A percentile compares a stretch with the other conserved stretches of the same genome.
Conservation (phyloP, 2,329 filamentous ascomycete species). For the Penicillium janthinellum region DNA sequence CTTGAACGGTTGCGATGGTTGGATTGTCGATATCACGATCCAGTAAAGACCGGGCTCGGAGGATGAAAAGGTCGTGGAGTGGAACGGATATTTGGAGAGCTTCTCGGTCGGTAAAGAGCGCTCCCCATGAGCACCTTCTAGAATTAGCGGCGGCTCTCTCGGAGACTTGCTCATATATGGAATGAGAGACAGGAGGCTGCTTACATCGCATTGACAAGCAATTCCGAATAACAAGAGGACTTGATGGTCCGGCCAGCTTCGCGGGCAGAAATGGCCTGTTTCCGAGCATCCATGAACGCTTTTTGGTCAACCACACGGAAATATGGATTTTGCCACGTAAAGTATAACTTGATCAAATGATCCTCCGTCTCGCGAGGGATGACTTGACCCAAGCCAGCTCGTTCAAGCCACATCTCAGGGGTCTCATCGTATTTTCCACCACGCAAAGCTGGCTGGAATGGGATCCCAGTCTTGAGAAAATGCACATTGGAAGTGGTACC, state of each 20-base stretch:
- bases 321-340: slow-evolving; percentile 43
- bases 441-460: slow-evolving; percentile 15
- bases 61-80: slow-evolving; percentile 15
- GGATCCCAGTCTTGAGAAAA: slow-evolving; percentile 23
- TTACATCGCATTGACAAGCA: slow-evolving; percentile 21
- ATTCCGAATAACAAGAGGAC: slow-evolving; percentile 12
- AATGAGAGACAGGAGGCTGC: not conserved
- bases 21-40: slow-evolving; percentile 46
- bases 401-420: slow-evolving; percentile 3
- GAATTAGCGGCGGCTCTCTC: not conserved
- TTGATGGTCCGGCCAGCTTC: not conserved
- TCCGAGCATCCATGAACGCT: slow-evolving; percentile 15
- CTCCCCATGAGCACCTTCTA: slow-evolving; percentile 19
- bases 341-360: slow-evolving; percentile 41
- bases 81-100: slow-evolving; percentile 8
- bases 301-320: slow-evolving; percentile 38
- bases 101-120: slow-evolving; percentile 14
- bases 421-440: slow-evolving; percentile 20
- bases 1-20: slow-evolving; percentile 44
- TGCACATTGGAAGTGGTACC: slow-evolving; percentile 38
- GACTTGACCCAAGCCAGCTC: slow-evolving; percentile 29
- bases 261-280: not conserved
- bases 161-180: not conserved
- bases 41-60: slow-evolving; percentile 23
- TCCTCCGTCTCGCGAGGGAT: slow-evolving; percentile 34